Evolutionary conservation across 2,329 filamentous ascomycete species (phyloP).

Genomic region (Paecilomyces dactylethromorphus): DNA sequence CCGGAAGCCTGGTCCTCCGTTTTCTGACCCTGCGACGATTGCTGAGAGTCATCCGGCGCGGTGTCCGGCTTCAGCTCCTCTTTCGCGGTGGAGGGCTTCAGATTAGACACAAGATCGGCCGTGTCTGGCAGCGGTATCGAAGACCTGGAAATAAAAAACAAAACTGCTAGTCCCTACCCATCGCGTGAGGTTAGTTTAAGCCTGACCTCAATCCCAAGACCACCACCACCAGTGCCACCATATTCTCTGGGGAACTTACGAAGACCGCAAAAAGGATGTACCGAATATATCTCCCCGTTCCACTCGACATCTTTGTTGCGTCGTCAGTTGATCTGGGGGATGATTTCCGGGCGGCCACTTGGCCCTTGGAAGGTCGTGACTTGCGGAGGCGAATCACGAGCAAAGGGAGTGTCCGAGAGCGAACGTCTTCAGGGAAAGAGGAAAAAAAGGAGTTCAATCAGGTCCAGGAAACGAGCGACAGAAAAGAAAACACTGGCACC

Average conservation of each 20-base stretch:
- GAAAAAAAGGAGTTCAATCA: neutral
- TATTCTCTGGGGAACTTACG: constrained; percentile 48
- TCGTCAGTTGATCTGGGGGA: neutral
- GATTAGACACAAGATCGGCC: constrained; percentile 14
- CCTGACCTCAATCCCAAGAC: neutral
- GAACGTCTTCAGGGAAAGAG: neutral
- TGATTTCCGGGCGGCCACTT: neutral
- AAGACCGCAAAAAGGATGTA: constrained; percentile 75
- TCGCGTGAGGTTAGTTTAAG: constrained; percentile 6
- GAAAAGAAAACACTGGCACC: neutral
- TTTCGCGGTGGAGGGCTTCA: constrained; percentile 16
- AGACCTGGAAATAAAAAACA: constrained; percentile 74
- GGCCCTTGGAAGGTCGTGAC: neutral
- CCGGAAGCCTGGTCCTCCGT: constrained; percentile 32
- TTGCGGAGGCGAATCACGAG: neutral
- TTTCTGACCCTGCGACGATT: constrained; percentile 2
- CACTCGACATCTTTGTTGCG: constrained; percentile 18
- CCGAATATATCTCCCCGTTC: constrained; percentile 39
- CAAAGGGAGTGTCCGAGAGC: neutral
- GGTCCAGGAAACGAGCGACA: neutral
- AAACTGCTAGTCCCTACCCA: constrained; percentile 56
- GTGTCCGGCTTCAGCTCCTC: constrained; percentile 12
- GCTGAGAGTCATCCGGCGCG: constrained; percentile 15
- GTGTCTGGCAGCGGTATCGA: constrained; percentile 35
- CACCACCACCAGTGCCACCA: neutral